Evolutionary conservation across 768 basidiomycete species (phyloP).

Genomic region (Termitomyces sp.): DNA sequence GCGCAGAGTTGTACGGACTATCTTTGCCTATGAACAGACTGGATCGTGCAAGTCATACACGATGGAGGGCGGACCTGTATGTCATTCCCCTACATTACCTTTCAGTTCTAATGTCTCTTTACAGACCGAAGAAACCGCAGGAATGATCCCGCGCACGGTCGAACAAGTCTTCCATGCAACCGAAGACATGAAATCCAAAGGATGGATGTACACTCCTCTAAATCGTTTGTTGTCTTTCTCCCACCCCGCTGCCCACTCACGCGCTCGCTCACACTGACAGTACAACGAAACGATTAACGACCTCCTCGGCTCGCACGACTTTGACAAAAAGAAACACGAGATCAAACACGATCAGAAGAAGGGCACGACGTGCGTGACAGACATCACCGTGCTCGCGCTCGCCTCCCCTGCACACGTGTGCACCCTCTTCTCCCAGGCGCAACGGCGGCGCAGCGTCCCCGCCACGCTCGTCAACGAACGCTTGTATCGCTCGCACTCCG

Average conservation of each 20-base stretch:
- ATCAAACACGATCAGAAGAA: conserved; percentile 84
- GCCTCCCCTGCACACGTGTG: conserved; percentile 73
- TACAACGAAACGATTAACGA: conserved; percentile 96
- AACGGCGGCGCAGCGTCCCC: conserved; percentile 74
- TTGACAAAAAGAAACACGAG: conserved; percentile 92
- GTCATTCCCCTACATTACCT: conserved; percentile 17
- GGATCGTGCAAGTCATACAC: conserved; percentile 88
- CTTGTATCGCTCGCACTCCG: conserved; percentile 33
- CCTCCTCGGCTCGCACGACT: conserved; percentile 75
- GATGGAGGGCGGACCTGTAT: conserved; percentile 86
- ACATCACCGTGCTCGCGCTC: conserved; percentile 69
- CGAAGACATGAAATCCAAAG: conserved; percentile 68
- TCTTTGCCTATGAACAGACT: conserved; percentile 95
- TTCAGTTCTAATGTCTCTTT: background rate
- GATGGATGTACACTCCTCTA: conserved; percentile 89
- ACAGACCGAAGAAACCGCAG: conserved; percentile 59
- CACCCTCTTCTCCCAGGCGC: conserved; percentile 70
- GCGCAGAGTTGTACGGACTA: conserved; percentile 86
- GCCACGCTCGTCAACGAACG: conserved; percentile 53
- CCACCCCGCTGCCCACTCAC: background rate
- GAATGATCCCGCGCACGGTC: conserved; percentile 94
- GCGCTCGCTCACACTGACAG: conserved; percentile 28
- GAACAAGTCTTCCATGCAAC: conserved; percentile 82
- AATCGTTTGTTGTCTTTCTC: conserved; percentile 53
- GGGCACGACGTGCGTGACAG: conserved; percentile 77